These are phyloP conservation scores for Citrus reticulata DNA, from an alignment of 345 rosid genomes.

Conservation along the genomic window DNA sequence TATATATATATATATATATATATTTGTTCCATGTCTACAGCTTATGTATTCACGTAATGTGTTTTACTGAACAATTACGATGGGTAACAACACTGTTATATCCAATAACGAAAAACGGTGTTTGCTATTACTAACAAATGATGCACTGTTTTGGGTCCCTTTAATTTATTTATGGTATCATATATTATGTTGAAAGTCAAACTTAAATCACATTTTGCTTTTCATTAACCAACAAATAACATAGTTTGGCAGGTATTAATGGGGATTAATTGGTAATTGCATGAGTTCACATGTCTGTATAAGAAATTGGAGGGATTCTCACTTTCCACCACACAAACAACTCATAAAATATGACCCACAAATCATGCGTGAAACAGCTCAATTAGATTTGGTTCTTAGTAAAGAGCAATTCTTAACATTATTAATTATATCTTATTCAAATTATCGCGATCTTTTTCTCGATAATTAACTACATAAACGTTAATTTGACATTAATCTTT, in stretches of 20 bases:
- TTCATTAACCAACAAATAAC: constrained; percentile 5
- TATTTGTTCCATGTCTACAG: too few relatives aligned
- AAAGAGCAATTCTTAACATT: background rate
- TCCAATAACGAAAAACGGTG: too few relatives aligned
- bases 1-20: too few relatives aligned
- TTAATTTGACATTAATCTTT: background rate
- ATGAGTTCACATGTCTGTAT: constrained; percentile 41
- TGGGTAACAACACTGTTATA: too few relatives aligned
- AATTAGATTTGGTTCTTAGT: constrained; percentile 43
- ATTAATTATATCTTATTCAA: constrained; percentile 13
- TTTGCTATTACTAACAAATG: too few relatives aligned
- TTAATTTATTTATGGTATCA: background rate
- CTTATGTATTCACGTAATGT: too few relatives aligned
- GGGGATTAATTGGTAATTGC: constrained; percentile 37
- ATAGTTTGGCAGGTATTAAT: background rate
- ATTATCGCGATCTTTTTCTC: constrained; percentile 16
- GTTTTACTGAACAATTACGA: too few relatives aligned
- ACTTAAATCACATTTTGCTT: background rate
- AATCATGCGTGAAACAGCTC: constrained; percentile 57
- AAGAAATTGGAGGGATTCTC: constrained; percentile 43
- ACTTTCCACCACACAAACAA: constrained; percentile 55
- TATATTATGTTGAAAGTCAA: background rate
- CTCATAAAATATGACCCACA: constrained; percentile 55
- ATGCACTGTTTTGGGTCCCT: too few relatives aligned
- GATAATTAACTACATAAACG: background rate